Percentiles rank a stretch among this genome's conserved stretches.
Conservation (phyloP, 2,329 filamentous ascomycete genomes). For the Fusarium brevicatenulatum region DNA sequence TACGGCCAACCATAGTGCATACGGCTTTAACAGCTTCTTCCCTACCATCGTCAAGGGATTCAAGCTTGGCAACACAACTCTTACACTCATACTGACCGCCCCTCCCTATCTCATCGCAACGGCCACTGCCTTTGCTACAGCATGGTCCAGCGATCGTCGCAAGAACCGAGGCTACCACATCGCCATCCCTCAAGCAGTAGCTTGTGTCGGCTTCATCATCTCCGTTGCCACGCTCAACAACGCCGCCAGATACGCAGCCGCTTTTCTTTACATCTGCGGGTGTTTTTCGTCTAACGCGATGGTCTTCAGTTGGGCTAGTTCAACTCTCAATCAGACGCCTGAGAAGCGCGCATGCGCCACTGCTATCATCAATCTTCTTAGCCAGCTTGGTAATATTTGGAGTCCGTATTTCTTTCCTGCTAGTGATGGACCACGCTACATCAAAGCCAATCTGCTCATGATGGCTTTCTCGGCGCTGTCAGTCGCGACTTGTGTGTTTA, state of each 20-base stretch:
- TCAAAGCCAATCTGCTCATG: slow-evolving; percentile 41
- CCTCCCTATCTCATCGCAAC: slow-evolving; percentile 7
- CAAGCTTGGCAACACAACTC: neutral
- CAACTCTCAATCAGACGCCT: slow-evolving; percentile 34
- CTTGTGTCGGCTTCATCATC: slow-evolving; percentile 36
- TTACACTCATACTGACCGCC: neutral
- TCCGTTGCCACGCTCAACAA: slow-evolving; percentile 36
- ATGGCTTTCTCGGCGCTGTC: slow-evolving; percentile 17
- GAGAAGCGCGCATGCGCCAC: slow-evolving; percentile 24
- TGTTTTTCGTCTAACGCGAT: slow-evolving; percentile 33
- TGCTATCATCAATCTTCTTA: slow-evolving; percentile 38
- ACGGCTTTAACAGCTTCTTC: slow-evolving; percentile 18
- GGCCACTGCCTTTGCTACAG: slow-evolving; percentile 22
- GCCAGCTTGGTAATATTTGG: slow-evolving; percentile 41
- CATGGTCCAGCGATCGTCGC: slow-evolving; percentile 33
- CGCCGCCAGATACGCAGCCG: slow-evolving; percentile 30
- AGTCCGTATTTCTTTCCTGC: slow-evolving; percentile 44
- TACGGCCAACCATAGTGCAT: slow-evolving; percentile 2
- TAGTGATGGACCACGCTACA: slow-evolving; percentile 38
- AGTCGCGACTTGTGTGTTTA: neutral
- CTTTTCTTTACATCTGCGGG: slow-evolving; percentile 38
- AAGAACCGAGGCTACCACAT: slow-evolving; percentile 40
- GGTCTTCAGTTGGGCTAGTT: slow-evolving; percentile 31
- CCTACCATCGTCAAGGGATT: slow-evolving; percentile 1
- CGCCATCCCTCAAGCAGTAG: slow-evolving; percentile 22